Conservation (phyloP, 371 early-diverging fungal genomes). For the Syncephalastrum contaminatum region DNA sequence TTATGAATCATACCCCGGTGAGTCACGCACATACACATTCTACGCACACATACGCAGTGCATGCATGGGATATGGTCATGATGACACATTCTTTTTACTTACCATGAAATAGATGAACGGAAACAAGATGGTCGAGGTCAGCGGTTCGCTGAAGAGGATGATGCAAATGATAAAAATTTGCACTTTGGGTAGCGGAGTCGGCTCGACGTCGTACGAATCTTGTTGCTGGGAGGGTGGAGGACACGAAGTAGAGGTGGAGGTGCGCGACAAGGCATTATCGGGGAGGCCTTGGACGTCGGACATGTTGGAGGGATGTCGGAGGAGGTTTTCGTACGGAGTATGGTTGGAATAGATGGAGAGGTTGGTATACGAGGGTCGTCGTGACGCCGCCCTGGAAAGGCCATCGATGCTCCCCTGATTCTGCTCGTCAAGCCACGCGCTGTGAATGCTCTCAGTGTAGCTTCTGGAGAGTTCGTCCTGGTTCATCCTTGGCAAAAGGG, state of each 20-base stretch:
- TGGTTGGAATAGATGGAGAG: constrained; percentile 7
- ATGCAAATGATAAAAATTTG: constrained; percentile 59
- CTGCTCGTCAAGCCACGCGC: constrained; percentile 7
- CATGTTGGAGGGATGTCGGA: constrained; percentile 1
- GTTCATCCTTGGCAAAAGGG: neutral
- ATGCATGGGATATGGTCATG: no score
- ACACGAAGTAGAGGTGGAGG: constrained; percentile 4
- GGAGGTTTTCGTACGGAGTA: neutral
- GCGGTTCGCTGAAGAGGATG: constrained; percentile 64
- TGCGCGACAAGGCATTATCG: constrained; percentile 5
- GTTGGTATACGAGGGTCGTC: constrained; percentile 9
- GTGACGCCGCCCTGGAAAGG: neutral
- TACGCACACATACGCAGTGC: no score
- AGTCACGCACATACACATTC: no score
- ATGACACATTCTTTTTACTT: constrained; percentile 1
- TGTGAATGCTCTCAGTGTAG: constrained; percentile 34
- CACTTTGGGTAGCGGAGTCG: constrained; percentile 50
- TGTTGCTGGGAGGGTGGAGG: constrained; percentile 2
- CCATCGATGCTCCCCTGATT: constrained; percentile 1
- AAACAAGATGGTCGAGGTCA: constrained; percentile 65
- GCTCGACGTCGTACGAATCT: constrained; percentile 5
- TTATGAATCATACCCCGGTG: neutral
- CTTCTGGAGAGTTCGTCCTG: constrained; percentile 27
- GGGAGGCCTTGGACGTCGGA: neutral
- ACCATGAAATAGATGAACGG: constrained; percentile 70